phyloP scores from a whole-genome alignment of 1,284 basidiomycete genomes.

The Wolfiporia cocos region DNA sequence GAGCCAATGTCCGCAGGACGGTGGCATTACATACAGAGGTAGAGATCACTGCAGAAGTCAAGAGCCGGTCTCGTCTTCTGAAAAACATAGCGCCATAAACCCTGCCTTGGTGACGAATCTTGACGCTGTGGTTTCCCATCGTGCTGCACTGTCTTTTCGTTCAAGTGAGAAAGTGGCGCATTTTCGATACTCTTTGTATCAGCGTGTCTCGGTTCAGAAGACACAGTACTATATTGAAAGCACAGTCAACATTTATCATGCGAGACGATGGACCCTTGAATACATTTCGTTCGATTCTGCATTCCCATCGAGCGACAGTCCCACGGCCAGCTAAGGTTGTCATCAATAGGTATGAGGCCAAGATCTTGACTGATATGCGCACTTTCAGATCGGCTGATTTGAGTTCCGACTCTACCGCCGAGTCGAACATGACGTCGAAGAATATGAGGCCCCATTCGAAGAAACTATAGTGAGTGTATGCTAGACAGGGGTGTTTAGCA shows the following conservation, averaged over 20 bases:
- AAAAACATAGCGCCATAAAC: too few relatives aligned
- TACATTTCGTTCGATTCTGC: slow-evolving; percentile 32
- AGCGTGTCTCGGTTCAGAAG: too few relatives aligned
- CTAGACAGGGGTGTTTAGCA: slow-evolving; percentile 30
- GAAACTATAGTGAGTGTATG: slow-evolving; percentile 81
- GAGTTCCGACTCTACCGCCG: slow-evolving; percentile 61
- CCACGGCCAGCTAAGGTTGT: slow-evolving; percentile 25
- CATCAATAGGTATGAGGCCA: neutral
- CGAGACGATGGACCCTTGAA: slow-evolving; percentile 32
- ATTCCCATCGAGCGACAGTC: slow-evolving; percentile 13
- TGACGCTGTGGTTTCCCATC: too few relatives aligned
- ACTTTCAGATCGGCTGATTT: slow-evolving; percentile 47
- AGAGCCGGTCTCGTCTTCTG: slow-evolving; percentile 9
- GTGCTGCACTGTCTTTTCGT: too few relatives aligned
- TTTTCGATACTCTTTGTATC: too few relatives aligned
- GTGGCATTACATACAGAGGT: slow-evolving; percentile 30
- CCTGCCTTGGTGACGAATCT: too few relatives aligned
- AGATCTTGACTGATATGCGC: slow-evolving; percentile 10
- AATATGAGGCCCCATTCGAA: slow-evolving; percentile 86
- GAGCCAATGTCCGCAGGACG: too few relatives aligned
- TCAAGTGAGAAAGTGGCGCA: too few relatives aligned
- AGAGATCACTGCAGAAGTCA: slow-evolving; percentile 24
- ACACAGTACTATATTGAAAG: too few relatives aligned
- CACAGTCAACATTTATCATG: slow-evolving; percentile 21
- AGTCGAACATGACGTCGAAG: slow-evolving; percentile 77